Base-by-base conservation (phyloP, 208 protist species). In the Wallacemonas rigidus region DNA sequence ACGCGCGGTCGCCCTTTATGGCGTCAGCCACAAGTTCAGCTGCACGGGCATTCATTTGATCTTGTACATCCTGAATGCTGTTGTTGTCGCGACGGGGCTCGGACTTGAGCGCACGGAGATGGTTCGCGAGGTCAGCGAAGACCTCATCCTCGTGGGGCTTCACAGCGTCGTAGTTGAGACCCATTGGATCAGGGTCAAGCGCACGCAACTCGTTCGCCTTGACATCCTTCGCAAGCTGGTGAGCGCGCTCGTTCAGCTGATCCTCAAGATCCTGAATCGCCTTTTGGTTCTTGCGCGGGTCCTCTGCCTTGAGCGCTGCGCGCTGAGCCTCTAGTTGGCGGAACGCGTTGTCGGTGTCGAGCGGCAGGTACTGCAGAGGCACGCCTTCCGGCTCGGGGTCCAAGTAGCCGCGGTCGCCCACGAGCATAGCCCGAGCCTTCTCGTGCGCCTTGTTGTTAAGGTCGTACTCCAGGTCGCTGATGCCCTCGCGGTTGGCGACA, bases 361-460 rank as follows among this genome's bases (percentile, higher is more conserved):
- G 56, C 36, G 79, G 76, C 41, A 77, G 61, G 48, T 82, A 41
- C 17, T 26, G 26, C 12, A 83, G 63, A 2, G 77, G 65, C 35
- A 91, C 85, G 4, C 86, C 86, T n/a, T 86, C 83, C 51, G 81
- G 80, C 51, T 86, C 38, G 39, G 65, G 62, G 62, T 80, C 81
- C 7, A 95, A 76, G 71, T 90, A 93, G 62, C 63, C 85, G 45
- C 90, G 88, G 67, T 95, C 90, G 36, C 72, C 71, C 50, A 83
- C 69, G 54, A 92, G 67, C 77, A 91, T 64, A 64, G 69, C 70
- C 40, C 62, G 76, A 12, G 86, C 87, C 67, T 83, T 85, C 67
- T 84, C 85, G 69, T 83, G 81, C 2, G 86, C 86, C 63, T 75
- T 79, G 64, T 76, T 74, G 65, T 93, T 93, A 17, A 95, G 77